phyloP scores from a whole-genome alignment of 495 filamentous ascomycete genomes.

The Talaromyces liani region DNA sequence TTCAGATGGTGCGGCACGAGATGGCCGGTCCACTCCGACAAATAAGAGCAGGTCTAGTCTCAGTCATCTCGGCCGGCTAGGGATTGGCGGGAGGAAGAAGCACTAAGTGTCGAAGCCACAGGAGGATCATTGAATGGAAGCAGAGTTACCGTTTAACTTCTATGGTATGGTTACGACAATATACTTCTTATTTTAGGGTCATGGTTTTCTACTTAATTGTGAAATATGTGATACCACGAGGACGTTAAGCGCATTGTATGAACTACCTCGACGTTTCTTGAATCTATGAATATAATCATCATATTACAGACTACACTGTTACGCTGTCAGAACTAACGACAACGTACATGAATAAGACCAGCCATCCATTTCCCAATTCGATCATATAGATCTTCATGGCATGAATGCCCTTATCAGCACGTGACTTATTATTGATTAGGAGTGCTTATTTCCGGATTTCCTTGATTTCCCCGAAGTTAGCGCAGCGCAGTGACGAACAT shows the following conservation, averaged over 20 bases:
- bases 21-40: conserved; percentile 28
- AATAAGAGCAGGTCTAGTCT: conserved; percentile 57
- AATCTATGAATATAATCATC: neutral
- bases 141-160: neutral
- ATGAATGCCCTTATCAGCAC: neutral
- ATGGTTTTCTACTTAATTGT: neutral
- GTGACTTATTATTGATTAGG: neutral
- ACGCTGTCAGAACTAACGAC: neutral
- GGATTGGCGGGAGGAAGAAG: conserved; percentile 51
- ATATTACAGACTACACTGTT: neutral
- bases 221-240: neutral
- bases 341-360: neutral
- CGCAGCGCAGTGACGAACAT: neutral
- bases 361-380: too few species aligned
- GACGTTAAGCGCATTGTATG: neutral
- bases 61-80: conserved; percentile 62
- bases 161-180: neutral
- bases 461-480: neutral
- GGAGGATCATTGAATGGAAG: neutral
- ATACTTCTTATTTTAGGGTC: neutral
- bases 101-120: neutral
- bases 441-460: neutral
- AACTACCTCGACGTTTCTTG: neutral
- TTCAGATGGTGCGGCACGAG: conserved; percentile 15
- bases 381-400: neutral